phyloP scores from a whole-genome alignment of 257 asterid species.

The Solanum tarapatanum region DNA sequence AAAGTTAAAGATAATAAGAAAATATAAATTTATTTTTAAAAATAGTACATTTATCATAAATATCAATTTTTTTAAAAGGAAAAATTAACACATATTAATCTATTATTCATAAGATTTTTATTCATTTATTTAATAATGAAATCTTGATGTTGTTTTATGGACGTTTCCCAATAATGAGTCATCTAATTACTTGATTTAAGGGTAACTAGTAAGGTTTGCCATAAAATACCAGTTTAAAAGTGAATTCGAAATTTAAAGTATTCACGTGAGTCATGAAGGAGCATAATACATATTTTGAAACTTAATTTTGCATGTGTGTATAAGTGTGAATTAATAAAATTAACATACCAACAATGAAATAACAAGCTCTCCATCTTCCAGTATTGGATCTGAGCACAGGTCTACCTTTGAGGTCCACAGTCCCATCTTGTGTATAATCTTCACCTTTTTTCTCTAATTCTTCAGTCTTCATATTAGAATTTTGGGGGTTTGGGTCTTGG shows the following conservation, averaged over 20 bases:
- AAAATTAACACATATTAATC: too few relatives aligned
- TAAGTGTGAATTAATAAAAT: background rate
- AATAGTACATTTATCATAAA: background rate
- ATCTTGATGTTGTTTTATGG: background rate
- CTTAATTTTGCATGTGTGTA: too few relatives aligned
- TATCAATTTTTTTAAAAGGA: background rate
- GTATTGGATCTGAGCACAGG: constrained; percentile 49
- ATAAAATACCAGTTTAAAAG: background rate
- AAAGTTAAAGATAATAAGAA: too few relatives aligned
- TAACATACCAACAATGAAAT: constrained; percentile 48
- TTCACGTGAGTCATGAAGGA: background rate
- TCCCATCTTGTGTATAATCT: constrained; percentile 62
- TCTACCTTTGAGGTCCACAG: constrained; percentile 49
- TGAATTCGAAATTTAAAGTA: background rate
- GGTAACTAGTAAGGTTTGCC: background rate
- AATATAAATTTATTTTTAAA: too few relatives aligned
- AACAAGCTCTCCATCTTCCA: constrained; percentile 74
- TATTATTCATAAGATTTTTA: too few relatives aligned
- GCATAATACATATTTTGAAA: too few relatives aligned
- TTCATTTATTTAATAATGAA: background rate
- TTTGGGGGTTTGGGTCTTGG: background rate
- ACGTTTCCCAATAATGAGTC: background rate
- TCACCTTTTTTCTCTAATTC: background rate
- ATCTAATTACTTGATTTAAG: background rate
- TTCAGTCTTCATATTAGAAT: background rate